Conservation (phyloP, 2,329 filamentous ascomycete species). For the Colletotrichum costaricense region DNA sequence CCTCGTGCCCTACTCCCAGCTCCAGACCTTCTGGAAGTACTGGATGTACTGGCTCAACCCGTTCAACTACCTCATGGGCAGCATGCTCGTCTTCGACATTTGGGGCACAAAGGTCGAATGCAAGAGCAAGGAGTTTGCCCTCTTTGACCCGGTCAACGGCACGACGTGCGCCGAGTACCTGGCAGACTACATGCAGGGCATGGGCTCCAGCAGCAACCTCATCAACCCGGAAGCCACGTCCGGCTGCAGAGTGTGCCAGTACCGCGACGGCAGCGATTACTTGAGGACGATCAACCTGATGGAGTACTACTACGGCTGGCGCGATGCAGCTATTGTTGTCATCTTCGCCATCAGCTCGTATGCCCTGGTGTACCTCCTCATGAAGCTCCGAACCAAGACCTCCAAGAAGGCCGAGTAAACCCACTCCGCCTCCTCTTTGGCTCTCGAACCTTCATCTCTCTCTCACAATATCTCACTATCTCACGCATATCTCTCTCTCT, state of each 20-base stretch:
- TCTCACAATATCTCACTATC: not conserved
- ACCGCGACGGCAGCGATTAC: conserved; percentile 68
- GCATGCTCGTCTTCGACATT: conserved; percentile 63
- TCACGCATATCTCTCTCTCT: not conserved
- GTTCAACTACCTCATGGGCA: conserved; percentile 71
- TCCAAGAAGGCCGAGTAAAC: conserved; percentile 57
- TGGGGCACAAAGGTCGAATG: conserved; percentile 62
- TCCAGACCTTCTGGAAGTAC: conserved; percentile 75
- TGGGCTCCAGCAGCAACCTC: conserved; percentile 62
- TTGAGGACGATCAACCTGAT: conserved; percentile 68
- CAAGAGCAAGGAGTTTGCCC: conserved; percentile 58
- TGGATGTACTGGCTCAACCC: conserved; percentile 62
- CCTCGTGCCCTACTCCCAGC: conserved; percentile 72
- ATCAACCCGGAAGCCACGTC: conserved; percentile 68
- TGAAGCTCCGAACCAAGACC: conserved; percentile 61
- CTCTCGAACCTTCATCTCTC: not conserved
- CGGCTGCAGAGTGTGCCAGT: conserved; percentile 72
- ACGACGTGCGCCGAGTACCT: conserved; percentile 71
- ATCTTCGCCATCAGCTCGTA: conserved; percentile 68
- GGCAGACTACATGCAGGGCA: conserved; percentile 58
- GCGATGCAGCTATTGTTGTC: conserved; percentile 70
- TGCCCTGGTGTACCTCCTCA: conserved; percentile 54
- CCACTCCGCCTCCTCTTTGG: not conserved
- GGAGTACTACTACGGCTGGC: conserved; percentile 74
- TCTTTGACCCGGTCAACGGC: conserved; percentile 61